phyloP scores from a whole-genome alignment of 2,329 filamentous ascomycete genomes.

The Microdochium trichocladiopsis region DNA sequence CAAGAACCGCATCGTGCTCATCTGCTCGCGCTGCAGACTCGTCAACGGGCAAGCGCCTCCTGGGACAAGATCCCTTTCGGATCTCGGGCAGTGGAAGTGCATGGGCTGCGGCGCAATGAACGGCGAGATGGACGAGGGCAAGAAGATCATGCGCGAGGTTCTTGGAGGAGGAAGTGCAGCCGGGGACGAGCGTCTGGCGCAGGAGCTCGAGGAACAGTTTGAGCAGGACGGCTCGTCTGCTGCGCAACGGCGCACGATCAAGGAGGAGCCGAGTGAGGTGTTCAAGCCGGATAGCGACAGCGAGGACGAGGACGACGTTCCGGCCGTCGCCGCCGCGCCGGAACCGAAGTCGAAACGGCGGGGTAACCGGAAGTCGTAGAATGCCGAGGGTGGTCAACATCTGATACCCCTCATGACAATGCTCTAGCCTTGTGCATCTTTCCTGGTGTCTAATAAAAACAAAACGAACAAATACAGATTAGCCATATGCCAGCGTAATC shows the following conservation, averaged over 20 bases:
- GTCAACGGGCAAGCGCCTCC: conserved; percentile 96
- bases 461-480: no score
- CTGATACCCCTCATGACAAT: neutral
- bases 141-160: conserved; percentile 64
- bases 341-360: neutral
- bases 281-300: neutral
- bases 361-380: neutral
- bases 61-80: conserved; percentile 67
- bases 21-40: conserved; percentile 74
- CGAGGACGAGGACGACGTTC: neutral
- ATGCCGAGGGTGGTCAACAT: neutral
- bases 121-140: conserved; percentile 70
- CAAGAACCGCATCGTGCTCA: conserved; percentile 83
- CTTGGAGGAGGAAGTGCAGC: no score
- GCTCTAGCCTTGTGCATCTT: neutral
- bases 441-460: no score
- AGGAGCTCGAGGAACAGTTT: neutral
- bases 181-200: neutral
- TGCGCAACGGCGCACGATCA: neutral
- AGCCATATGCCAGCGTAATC: no score
- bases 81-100: conserved; percentile 84
- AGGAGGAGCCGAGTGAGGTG: neutral
- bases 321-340: neutral
- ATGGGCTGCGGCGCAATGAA: conserved; percentile 78
- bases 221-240: neutral